Evolutionary conservation across 129 eudicot species (phyloP).

Genomic region (Silybum marianum): DNA sequence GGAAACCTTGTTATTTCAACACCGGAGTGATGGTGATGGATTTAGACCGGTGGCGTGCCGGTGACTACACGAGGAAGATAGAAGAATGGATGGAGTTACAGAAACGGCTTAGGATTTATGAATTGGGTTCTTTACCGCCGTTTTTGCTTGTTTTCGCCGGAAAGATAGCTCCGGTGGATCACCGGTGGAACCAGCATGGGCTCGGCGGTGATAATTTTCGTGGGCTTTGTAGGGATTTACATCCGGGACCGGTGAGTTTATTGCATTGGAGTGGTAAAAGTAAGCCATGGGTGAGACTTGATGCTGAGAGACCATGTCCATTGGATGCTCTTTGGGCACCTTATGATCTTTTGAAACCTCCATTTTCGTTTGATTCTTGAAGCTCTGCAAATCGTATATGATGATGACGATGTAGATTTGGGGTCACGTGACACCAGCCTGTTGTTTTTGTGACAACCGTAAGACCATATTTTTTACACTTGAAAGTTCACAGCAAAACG

Average conservation of each 20-base stretch:
- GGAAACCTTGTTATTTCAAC: conserved; percentile 59
- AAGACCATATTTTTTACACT: too few species aligned
- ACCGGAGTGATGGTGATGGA: conserved; percentile 72
- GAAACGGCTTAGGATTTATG: conserved; percentile 56
- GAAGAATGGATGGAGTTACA: conserved; percentile 71
- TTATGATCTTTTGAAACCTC: conserved; percentile 43
- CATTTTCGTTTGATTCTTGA: conserved; percentile 40
- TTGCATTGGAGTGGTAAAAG: conserved; percentile 54
- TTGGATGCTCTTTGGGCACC: conserved; percentile 50
- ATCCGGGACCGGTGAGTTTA: conserved; percentile 70
- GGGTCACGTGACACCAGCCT: too few species aligned
- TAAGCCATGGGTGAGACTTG: conserved; percentile 50
- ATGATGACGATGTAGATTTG: not conserved
- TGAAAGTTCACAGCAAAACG: too few species aligned
- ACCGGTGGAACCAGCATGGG: conserved; percentile 73
- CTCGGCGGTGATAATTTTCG: conserved; percentile 62
- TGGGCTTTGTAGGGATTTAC: conserved; percentile 55
- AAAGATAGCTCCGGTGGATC: conserved; percentile 51
- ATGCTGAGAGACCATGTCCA: conserved; percentile 45
- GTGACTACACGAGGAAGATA: conserved; percentile 44
- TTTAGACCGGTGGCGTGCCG: conserved; percentile 44
- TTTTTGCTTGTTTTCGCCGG: conserved; percentile 61
- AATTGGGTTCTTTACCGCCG: conserved; percentile 58
- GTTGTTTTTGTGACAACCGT: too few species aligned
- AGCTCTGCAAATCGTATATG: not conserved